Conservation (phyloP, 805 yeast species). For the Barnettozyma sp. region DNA sequence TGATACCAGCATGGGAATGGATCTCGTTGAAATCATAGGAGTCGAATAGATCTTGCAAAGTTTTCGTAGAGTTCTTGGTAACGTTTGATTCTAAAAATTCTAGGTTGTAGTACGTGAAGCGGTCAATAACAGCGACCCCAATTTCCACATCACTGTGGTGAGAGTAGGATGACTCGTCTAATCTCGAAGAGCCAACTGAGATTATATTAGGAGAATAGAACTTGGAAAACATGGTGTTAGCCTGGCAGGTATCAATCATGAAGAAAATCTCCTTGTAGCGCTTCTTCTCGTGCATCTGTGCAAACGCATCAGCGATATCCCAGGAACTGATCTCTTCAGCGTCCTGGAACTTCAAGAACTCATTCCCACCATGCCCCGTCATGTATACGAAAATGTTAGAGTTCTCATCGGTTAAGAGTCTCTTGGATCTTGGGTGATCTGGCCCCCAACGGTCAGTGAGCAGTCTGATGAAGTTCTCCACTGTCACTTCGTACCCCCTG, state of each 20-base stretch:
- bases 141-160: conserved; percentile 93
- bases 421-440: conserved; percentile 87
- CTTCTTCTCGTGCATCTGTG: conserved; percentile 93
- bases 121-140: conserved; percentile 96
- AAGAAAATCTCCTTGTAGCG: conserved; percentile 92
- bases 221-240: conserved; percentile 93
- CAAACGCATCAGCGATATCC: conserved; percentile 96
- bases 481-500: conserved; percentile 97
- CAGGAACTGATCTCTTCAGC: conserved; percentile 95
- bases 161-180: conserved; percentile 88
- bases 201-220: conserved; percentile 88
- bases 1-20: conserved; percentile 90
- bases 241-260: conserved; percentile 99
- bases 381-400: conserved; percentile 89
- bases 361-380: conserved; percentile 99
- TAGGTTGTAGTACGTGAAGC: conserved; percentile 88
- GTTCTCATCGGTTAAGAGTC: conserved; percentile 86
- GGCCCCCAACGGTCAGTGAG: conserved; percentile 94
- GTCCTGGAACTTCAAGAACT: conserved; percentile 94
- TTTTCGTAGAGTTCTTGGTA: conserved; percentile 63
- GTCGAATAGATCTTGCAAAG: conserved; percentile 79
- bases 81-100: conserved; percentile 75
- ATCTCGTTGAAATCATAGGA: conserved; percentile 79
- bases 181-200: conserved; percentile 84
- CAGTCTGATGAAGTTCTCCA: conserved; percentile 88